Evolutionary conservation across 768 basidiomycete species (phyloP).

Genomic region (Pleurotus tuber-regium): DNA sequence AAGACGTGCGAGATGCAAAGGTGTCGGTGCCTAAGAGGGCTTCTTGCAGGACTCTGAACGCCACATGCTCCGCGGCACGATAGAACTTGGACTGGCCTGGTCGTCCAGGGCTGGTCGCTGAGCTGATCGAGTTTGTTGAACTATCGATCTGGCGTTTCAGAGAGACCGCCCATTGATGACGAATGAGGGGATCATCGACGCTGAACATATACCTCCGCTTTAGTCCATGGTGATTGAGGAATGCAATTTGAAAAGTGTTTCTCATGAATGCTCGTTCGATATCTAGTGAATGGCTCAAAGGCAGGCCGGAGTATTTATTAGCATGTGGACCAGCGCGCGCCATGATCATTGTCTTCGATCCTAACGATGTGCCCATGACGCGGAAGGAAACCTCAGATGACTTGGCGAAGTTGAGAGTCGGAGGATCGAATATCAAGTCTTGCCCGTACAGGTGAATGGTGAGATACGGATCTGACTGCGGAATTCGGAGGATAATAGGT

Average conservation of each 20-base stretch:
- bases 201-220: conserved; percentile 96
- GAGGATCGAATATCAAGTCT: conserved; percentile 86
- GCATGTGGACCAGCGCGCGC: conserved; percentile 83
- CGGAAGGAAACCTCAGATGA: conserved; percentile 86
- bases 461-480: conserved; percentile 80
- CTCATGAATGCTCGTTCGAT: conserved; percentile 96
- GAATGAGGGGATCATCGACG: conserved; percentile 74
- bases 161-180: conserved; percentile 70
- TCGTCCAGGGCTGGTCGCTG: conserved; percentile 22
- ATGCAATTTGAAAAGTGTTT: conserved; percentile 93
- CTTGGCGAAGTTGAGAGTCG: conserved; percentile 74
- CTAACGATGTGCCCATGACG: conserved; percentile 82
- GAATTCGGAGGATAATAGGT: conserved; percentile 81
- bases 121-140: conserved; percentile 26
- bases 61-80: conserved; percentile 69
- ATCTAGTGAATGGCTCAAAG: conserved; percentile 70
- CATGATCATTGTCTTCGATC: conserved; percentile 80
- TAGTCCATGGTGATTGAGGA: conserved; percentile 59
- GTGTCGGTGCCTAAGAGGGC: conserved; percentile 54
- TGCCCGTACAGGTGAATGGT: conserved; percentile 84
- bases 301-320: conserved; percentile 75
- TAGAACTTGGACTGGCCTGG: conserved; percentile 46
- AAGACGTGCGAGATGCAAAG: conserved; percentile 13
- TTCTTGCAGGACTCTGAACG: conserved; percentile 84
- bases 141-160: conserved; percentile 67